Evolutionary conservation across 371 early-diverging fungal species (phyloP).

Genomic region (Zancudomyces culisetae): DNA sequence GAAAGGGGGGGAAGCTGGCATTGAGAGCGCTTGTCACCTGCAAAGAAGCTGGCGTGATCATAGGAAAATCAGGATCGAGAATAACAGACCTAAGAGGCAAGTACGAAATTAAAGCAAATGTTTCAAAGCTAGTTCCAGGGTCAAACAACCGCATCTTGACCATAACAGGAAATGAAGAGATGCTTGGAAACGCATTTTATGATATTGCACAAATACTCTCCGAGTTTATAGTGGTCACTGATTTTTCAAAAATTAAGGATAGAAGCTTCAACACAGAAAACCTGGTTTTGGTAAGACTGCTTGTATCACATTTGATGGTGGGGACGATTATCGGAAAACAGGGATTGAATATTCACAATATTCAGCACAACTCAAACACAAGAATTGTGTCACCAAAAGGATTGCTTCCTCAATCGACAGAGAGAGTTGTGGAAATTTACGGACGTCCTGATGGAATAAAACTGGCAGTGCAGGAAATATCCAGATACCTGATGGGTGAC

Average conservation of each 20-base stretch:
- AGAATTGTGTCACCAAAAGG: constrained; percentile 67
- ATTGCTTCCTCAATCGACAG: constrained; percentile 67
- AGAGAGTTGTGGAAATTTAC: constrained; percentile 64
- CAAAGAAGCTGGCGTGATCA: constrained; percentile 84
- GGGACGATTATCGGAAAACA: constrained; percentile 72
- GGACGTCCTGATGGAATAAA: constrained; percentile 49
- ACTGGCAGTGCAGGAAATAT: constrained; percentile 55
- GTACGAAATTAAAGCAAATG: constrained; percentile 63
- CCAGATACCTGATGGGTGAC: constrained; percentile 46
- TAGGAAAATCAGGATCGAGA: constrained; percentile 77
- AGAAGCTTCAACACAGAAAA: constrained; percentile 21
- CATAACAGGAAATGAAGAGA: constrained; percentile 51
- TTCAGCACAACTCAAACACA: constrained; percentile 63
- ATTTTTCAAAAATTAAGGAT: constrained; percentile 28
- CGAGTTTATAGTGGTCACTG: constrained; percentile 44
- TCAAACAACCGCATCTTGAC: constrained; percentile 72
- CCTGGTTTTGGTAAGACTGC: constrained; percentile 35
- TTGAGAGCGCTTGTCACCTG: constrained; percentile 68
- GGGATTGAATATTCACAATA: constrained; percentile 65
- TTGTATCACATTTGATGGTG: constrained; percentile 66
- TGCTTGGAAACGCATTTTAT: constrained; percentile 51
- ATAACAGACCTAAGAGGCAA: constrained; percentile 60
- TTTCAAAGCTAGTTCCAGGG: constrained; percentile 67
- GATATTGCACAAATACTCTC: constrained; percentile 60
- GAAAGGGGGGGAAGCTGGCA: too few species aligned